phyloP scores from a whole-genome alignment of 192 early-diverging fungal genomes.

The Rhizoclosmatium globosum region DNA sequence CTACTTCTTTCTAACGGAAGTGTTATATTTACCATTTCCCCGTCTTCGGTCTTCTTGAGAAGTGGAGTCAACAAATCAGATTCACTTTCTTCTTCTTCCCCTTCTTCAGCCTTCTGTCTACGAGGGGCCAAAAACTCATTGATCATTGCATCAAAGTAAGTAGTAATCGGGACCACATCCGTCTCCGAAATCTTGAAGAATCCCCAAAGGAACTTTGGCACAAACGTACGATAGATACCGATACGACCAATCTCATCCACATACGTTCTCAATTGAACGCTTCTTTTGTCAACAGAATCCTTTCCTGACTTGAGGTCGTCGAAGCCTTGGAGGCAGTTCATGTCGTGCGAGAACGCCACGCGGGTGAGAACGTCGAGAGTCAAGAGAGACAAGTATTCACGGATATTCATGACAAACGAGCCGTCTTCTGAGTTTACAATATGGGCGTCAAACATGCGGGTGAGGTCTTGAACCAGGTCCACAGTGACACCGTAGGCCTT shows the following conservation, averaged over 20 bases:
- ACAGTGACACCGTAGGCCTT: constrained; percentile 28
- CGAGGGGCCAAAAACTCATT: neutral
- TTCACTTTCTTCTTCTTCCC: neutral
- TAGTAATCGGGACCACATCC: neutral
- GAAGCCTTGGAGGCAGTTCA: neutral
- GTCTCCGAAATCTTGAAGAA: neutral
- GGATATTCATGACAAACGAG: neutral
- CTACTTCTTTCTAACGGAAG: too few species aligned
- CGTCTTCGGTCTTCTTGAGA: neutral
- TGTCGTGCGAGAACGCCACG: constrained; percentile 20
- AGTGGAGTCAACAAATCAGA: neutral
- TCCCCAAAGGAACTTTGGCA: neutral
- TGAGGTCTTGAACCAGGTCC: constrained; percentile 6
- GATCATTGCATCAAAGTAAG: constrained; percentile 1
- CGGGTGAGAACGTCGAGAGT: constrained; percentile 17
- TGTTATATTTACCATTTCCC: neutral
- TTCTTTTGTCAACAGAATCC: too few species aligned
- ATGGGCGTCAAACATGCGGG: neutral
- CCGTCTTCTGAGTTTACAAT: neutral
- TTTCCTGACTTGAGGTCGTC: neutral
- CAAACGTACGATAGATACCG: too few species aligned
- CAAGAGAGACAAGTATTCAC: neutral
- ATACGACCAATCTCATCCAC: too few species aligned
- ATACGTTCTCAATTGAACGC: too few species aligned
- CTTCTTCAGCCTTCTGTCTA: neutral